A percentile compares a stretch with the other conserved stretches of the same genome.
These are phyloP conservation scores for Mucor circinelloides DNA, from an alignment of 371 early-diverging fungal species.

Conservation along the genomic window DNA sequence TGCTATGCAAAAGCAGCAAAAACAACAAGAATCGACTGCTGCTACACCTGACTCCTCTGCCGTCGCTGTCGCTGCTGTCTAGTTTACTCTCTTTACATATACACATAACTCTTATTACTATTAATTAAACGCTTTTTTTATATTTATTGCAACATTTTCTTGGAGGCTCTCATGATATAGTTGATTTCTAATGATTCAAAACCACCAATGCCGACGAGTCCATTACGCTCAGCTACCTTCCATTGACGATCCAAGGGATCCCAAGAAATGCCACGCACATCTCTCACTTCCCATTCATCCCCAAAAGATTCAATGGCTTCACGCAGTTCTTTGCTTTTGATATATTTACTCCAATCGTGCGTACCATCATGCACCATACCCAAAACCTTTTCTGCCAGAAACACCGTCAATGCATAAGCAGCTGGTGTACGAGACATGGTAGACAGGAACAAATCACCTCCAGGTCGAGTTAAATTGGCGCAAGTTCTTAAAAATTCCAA, in stretches of 20 bases:
- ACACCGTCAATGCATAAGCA: conserved; percentile 79
- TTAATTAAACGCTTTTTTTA: conserved; percentile 1
- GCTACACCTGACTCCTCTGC: not conserved
- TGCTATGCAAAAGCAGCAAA: conserved; percentile 1
- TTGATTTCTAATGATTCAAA: conserved; percentile 48
- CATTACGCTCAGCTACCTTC: conserved; percentile 37
- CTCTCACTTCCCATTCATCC: conserved; percentile 45
- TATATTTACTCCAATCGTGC: conserved; percentile 86
- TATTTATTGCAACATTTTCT: conserved; percentile 20
- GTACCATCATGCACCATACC: conserved; percentile 85
- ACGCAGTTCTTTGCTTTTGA: conserved; percentile 41
- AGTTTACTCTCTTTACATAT: not conserved
- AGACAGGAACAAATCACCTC: conserved; percentile 80
- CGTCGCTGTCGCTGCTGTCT: conserved; percentile 11
- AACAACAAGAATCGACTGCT: not conserved
- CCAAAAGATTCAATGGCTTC: conserved; percentile 37
- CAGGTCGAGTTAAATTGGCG: conserved; percentile 64
- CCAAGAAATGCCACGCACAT: conserved; percentile 51
- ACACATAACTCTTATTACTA: not conserved
- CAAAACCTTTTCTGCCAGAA: conserved; percentile 83
- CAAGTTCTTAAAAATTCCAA: conserved; percentile 70
- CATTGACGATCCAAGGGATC: conserved; percentile 47
- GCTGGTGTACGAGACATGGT: conserved; percentile 89
- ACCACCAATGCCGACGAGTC: conserved; percentile 37
- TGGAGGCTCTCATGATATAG: conserved; percentile 47